Evolutionary conservation across 257 asterid species (phyloP).

Genomic region (Nicotiana paniculata): DNA sequence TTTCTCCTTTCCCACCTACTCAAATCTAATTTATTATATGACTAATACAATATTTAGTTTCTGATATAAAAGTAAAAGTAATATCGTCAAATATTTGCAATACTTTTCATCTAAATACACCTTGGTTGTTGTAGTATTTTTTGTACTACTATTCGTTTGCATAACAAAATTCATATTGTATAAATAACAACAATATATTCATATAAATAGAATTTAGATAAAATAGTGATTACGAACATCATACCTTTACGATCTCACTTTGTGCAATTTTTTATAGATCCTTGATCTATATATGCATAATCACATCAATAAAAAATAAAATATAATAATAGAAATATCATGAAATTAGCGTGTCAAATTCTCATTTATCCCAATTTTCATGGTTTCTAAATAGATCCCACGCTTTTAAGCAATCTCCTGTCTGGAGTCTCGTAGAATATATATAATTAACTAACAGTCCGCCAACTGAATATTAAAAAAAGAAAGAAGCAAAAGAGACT

Average conservation of each 20-base stretch:
- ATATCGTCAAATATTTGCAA: neutral
- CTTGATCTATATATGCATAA: no score
- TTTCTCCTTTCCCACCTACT: neutral
- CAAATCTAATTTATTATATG: neutral
- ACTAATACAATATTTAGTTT: neutral
- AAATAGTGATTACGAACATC: no score
- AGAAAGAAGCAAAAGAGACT: neutral
- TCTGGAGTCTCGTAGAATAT: constrained; percentile 18
- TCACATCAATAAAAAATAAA: no score
- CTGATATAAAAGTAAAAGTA: neutral
- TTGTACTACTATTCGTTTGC: neutral
- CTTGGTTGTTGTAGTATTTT: neutral
- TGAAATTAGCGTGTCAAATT: neutral
- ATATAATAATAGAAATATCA: no score
- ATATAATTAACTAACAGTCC: neutral
- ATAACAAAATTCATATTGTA: no score
- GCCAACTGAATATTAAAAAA: neutral
- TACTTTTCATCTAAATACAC: neutral
- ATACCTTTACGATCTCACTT: no score
- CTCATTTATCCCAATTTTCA: constrained; percentile 10
- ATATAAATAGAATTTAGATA: no score
- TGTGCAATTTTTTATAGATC: no score
- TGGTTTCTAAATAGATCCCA: constrained; percentile 26
- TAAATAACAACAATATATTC: no score
- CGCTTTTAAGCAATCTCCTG: constrained; percentile 23